A percentile compares a stretch with the other conserved stretches of the same genome.
phyloP scores from a whole-genome alignment of 2,329 filamentous ascomycete species.

The Diaporthe velutina region DNA sequence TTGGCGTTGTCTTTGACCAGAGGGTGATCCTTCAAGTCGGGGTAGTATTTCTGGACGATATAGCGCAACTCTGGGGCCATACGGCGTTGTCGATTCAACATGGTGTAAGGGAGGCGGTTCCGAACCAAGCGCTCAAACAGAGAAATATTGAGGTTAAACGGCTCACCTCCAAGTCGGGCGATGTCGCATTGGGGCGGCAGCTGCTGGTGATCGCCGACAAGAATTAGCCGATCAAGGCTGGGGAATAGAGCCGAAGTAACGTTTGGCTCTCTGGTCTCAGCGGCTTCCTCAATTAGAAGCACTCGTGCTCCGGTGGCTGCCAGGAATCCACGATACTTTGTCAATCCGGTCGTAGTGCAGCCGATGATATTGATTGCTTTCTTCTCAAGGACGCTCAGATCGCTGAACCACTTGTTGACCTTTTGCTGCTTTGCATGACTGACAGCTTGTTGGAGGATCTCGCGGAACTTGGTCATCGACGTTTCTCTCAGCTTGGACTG shows the following conservation, averaged over 20 bases:
- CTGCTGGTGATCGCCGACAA: conserved; percentile 85
- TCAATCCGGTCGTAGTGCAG: conserved; percentile 83
- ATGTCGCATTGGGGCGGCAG: conserved; percentile 78
- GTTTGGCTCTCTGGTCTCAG: conserved; percentile 78
- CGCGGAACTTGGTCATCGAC: conserved; percentile 61
- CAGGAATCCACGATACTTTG: conserved; percentile 82
- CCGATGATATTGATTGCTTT: conserved; percentile 66
- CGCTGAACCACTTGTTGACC: conserved; percentile 69
- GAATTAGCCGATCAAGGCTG: conserved; percentile 65
- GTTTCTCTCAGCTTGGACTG: conserved; percentile 65
- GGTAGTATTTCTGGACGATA: conserved; percentile 63
- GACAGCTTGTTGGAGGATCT: conserved; percentile 63
- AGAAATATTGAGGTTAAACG: conserved; percentile 78
- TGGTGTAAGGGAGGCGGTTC: conserved; percentile 72
- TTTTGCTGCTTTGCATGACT: conserved; percentile 64
- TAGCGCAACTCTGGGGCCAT: conserved; percentile 62
- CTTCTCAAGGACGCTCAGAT: conserved; percentile 58
- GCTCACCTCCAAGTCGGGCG: conserved; percentile 67
- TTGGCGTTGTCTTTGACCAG: conserved; percentile 50
- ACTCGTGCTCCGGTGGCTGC: conserved; percentile 74
- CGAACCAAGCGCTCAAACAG: conserved; percentile 85
- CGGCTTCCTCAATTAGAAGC: conserved; percentile 84
- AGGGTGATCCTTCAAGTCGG: conserved; percentile 57
- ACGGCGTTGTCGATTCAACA: conserved; percentile 76
- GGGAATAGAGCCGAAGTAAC: conserved; percentile 65